Percentiles rank a stretch among this genome's conserved stretches.
Evolutionary conservation across 805 yeast genomes (phyloP).

Genomic region (Nakazawaea molendinolei): DNA sequence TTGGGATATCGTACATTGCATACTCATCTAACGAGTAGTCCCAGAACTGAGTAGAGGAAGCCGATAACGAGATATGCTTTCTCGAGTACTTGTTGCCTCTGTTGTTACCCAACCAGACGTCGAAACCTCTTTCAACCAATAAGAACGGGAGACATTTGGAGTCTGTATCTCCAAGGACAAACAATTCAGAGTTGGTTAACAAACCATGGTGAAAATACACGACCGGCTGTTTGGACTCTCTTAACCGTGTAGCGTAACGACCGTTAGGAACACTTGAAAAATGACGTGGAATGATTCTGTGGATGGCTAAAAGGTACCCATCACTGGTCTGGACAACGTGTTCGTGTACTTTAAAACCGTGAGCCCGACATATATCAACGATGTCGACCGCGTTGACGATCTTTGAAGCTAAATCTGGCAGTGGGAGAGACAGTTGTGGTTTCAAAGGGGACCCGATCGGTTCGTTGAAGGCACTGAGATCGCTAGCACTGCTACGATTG

Average conservation of each 20-base stretch:
- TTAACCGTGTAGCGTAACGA: constrained; percentile 11
- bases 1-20: constrained; percentile 87
- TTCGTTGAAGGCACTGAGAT: too few relatives aligned
- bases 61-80: constrained; percentile 51
- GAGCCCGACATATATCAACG: constrained; percentile 26
- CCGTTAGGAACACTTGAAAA: constrained; percentile 14
- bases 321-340: constrained; percentile 75
- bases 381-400: constrained; percentile 23
- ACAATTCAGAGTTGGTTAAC: constrained; percentile 80
- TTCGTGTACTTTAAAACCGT: constrained; percentile 65
- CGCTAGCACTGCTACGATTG: too few relatives aligned
- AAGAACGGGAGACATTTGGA: constrained; percentile 62
- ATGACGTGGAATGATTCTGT: constrained; percentile 44
- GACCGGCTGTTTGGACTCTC: constrained; percentile 31
- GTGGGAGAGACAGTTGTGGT: too few relatives aligned
- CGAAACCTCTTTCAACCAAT: constrained; percentile 77
- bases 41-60: constrained; percentile 59
- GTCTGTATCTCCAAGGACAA: constrained; percentile 33
- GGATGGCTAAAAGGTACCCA: constrained; percentile 69
- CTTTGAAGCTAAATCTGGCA: too few relatives aligned
- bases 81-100: constrained; percentile 90
- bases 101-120: constrained; percentile 92
- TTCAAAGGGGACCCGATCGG: too few relatives aligned
- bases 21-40: constrained; percentile 89
- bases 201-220: constrained; percentile 90